A percentile compares a stretch with the other conserved stretches of the same genome.
Conservation (phyloP, 495 filamentous ascomycete species). For the Penicillium bialowiezense region DNA sequence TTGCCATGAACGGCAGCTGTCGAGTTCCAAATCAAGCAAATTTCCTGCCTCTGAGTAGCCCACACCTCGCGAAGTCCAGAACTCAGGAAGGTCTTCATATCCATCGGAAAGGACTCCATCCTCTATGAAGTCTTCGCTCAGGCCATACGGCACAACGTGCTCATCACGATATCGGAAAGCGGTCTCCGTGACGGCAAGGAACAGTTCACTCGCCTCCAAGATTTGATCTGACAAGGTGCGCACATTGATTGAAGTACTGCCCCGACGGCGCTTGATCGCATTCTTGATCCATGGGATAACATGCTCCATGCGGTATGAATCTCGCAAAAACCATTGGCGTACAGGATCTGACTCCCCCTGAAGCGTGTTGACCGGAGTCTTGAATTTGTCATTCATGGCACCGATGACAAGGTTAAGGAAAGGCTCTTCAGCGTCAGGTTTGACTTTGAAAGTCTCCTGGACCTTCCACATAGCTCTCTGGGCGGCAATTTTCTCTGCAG, state of each 20-base stretch:
- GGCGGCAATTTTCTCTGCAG: slow-evolving; percentile 84
- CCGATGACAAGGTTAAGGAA: slow-evolving; percentile 67
- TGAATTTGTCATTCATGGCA: slow-evolving; percentile 66
- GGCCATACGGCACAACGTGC: slow-evolving; percentile 66
- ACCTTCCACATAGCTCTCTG: slow-evolving; percentile 78
- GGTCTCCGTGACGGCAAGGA: slow-evolving; percentile 64
- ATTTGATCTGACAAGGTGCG: slow-evolving; percentile 51
- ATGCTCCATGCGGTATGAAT: slow-evolving; percentile 68
- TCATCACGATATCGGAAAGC: slow-evolving; percentile 71
- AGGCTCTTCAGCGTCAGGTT: slow-evolving; percentile 43
- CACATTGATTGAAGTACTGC: slow-evolving; percentile 27
- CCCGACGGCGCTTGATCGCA: slow-evolving; percentile 60
- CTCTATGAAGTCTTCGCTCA: slow-evolving; percentile 59
- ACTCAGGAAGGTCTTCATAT: slow-evolving; percentile 65
- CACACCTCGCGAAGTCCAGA: slow-evolving; percentile 68
- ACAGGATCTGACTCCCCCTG: slow-evolving; percentile 66
- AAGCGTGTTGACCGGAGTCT: slow-evolving; percentile 51
- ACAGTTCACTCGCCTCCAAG: slow-evolving; percentile 78
- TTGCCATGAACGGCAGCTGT: slow-evolving; percentile 41
- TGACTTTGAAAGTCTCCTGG: slow-evolving; percentile 59
- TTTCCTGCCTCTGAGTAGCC: slow-evolving; percentile 50
- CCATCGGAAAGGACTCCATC: slow-evolving; percentile 63
- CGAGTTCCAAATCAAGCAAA: slow-evolving; percentile 43
- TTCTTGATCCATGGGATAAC: slow-evolving; percentile 74
- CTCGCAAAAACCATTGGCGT: slow-evolving; percentile 78